Conservation (phyloP, 1,284 basidiomycete genomes). For the Malassezia globosa region DNA sequence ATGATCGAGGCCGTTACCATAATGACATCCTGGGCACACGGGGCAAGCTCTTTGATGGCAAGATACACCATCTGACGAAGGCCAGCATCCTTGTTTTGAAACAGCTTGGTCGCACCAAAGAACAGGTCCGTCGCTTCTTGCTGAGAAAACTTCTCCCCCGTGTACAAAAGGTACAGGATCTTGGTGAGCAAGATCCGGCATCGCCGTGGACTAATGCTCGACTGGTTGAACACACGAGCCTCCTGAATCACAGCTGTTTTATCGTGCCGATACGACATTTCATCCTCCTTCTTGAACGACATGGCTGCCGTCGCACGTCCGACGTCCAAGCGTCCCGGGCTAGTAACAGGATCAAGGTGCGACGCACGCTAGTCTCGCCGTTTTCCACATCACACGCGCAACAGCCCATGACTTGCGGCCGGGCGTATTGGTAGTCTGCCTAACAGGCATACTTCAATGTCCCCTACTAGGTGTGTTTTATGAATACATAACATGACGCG, state of each 20-base stretch:
- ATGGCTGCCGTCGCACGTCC: constrained; percentile 20
- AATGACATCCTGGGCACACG: constrained; percentile 89
- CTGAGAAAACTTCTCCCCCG: constrained; percentile 84
- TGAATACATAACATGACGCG: too few species aligned
- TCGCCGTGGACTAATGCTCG: constrained; percentile 74
- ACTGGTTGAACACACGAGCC: constrained; percentile 97
- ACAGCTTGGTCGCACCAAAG: constrained; percentile 97
- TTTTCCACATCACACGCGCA: background rate
- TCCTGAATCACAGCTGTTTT: constrained; percentile 58
- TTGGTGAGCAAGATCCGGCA: constrained; percentile 91
- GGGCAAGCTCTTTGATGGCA: constrained; percentile 93
- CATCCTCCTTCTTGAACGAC: constrained; percentile 47
- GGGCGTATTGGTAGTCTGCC: too few species aligned
- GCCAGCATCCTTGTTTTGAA: constrained; percentile 97
- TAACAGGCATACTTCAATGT: too few species aligned
- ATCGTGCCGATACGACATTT: constrained; percentile 43
- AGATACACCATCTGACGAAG: constrained; percentile 96
- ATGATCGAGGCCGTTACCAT: constrained; percentile 99
- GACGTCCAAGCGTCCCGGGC: constrained; percentile 15
- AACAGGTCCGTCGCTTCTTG: constrained; percentile 96
- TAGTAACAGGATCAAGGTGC: too few species aligned
- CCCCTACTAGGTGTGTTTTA: too few species aligned
- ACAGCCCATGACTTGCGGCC: too few species aligned
- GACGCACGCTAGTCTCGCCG: background rate
- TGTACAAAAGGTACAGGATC: constrained; percentile 89